Evolutionary conservation across 2,329 filamentous ascomycete species (phyloP).

Genomic region (Acrocalymma vagum): DNA sequence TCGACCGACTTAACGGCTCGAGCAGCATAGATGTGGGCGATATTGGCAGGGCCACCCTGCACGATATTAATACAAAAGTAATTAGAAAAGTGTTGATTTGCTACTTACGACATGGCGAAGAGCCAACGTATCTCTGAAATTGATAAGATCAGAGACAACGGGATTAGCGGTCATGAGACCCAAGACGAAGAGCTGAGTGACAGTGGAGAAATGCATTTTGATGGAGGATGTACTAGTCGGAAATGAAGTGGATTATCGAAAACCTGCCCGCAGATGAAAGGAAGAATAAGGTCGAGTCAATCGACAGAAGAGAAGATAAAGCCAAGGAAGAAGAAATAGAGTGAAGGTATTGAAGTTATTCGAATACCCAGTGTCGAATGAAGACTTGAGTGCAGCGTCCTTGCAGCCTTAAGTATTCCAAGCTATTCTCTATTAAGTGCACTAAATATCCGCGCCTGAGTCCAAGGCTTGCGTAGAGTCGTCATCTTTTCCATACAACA

Average conservation of each 20-base stretch:
- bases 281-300: conserved; percentile 12
- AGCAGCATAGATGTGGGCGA: background rate
- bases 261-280: conserved; percentile 10
- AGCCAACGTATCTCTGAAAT: conserved; percentile 2
- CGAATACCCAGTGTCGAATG: conserved; percentile 5
- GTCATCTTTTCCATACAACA: background rate
- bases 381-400: background rate
- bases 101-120: conserved; percentile 2
- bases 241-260: conserved; percentile 1
- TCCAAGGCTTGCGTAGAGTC: background rate
- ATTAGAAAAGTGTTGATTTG: background rate
- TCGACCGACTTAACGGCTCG: conserved; percentile 1
- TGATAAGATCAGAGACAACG: conserved; percentile 2
- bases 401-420: conserved; percentile 8
- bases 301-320: conserved; percentile 13
- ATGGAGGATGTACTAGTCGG: conserved; percentile 4
- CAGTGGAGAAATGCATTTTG: conserved; percentile 12
- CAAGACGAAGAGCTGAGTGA: conserved; percentile 6
- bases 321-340: conserved; percentile 2
- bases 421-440: conserved; percentile 2
- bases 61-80: background rate
- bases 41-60: conserved; percentile 3
- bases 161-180: conserved; percentile 10
- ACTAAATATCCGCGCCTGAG: too few relatives aligned
- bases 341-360: conserved; percentile 2